Conservation (phyloP, 805 yeast genomes). For the Tetrapisispora namnaoensis region DNA sequence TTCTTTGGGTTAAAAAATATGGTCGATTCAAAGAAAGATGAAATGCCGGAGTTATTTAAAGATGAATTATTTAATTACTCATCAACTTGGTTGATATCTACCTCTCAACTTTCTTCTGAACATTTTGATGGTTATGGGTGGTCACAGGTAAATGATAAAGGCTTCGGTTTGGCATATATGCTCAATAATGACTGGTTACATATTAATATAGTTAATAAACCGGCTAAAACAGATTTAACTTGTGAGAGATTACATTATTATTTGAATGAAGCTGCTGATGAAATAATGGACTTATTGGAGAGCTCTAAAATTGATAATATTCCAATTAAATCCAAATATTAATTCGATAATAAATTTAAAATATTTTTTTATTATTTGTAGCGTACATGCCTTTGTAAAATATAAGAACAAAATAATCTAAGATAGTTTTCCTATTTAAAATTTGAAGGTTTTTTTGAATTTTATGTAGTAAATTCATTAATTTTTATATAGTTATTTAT, state of each 20-base stretch:
- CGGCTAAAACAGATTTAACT: slow-evolving; percentile 29
- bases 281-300: slow-evolving; percentile 55
- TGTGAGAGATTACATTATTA: slow-evolving; percentile 47
- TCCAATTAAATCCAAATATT: background rate
- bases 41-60: slow-evolving; percentile 54
- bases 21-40: slow-evolving; percentile 43
- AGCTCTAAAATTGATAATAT: background rate
- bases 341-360: background rate
- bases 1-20: slow-evolving; percentile 77
- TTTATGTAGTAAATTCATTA: too few relatives aligned
- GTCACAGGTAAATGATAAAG: slow-evolving; percentile 90
- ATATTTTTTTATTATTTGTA: background rate
- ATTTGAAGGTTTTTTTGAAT: too few relatives aligned
- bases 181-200: slow-evolving; percentile 77
- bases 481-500: too few relatives aligned
- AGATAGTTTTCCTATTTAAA: too few relatives aligned
- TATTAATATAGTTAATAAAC: slow-evolving; percentile 64
- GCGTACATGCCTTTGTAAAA: background rate
- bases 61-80: slow-evolving; percentile 75
- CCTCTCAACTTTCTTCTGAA: slow-evolving; percentile 82
- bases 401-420: background rate
- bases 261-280: slow-evolving; percentile 70
- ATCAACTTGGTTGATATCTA: slow-evolving; percentile 74
- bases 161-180: slow-evolving; percentile 91
- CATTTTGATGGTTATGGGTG: slow-evolving; percentile 89